Evolutionary conservation across 1,139 yeast genomes (phyloP).

Genomic region (Debaryomyces sp.): DNA sequence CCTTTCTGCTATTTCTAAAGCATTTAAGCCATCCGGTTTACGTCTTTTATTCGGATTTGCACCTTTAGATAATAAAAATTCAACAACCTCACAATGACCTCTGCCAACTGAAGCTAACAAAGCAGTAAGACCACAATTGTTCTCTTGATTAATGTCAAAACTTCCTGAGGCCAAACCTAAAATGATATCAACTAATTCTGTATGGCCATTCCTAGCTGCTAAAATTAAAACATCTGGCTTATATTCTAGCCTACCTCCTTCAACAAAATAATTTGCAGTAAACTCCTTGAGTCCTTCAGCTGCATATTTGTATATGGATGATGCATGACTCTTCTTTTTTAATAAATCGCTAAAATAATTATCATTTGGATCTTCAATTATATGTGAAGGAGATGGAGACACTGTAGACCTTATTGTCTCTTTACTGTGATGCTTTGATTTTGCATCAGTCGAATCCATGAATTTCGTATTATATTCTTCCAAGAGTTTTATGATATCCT

Average conservation of each 20-base stretch:
- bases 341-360: conserved; percentile 64
- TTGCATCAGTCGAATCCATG: conserved; percentile 10
- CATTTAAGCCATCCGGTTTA: conserved; percentile 57
- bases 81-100: conserved; percentile 73
- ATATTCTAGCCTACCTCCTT: conserved; percentile 65
- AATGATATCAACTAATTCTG: conserved; percentile 67
- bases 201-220: conserved; percentile 86
- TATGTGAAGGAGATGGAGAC: conserved; percentile 13
- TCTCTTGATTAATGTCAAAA: conserved; percentile 60
- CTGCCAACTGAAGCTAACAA: conserved; percentile 82
- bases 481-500: conserved; percentile 37
- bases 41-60: conserved; percentile 65
- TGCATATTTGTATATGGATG: conserved; percentile 60
- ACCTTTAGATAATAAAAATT: conserved; percentile 70
- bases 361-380: conserved; percentile 49
- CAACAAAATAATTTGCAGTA: conserved; percentile 78
- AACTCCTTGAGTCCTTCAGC: conserved; percentile 81
- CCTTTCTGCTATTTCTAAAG: conserved; percentile 64
- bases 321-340: conserved; percentile 54
- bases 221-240: conserved; percentile 78
- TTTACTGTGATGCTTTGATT: conserved; percentile 11
- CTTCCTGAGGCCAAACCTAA: conserved; percentile 81
- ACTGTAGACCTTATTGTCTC: not conserved
- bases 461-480: conserved; percentile 36
- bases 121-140: conserved; percentile 71